Percentiles rank a stretch among this genome's conserved stretches.
Evolutionary conservation across 2,329 filamentous ascomycete genomes (phyloP).

Genomic region (Exophiala dermatitidis): DNA sequence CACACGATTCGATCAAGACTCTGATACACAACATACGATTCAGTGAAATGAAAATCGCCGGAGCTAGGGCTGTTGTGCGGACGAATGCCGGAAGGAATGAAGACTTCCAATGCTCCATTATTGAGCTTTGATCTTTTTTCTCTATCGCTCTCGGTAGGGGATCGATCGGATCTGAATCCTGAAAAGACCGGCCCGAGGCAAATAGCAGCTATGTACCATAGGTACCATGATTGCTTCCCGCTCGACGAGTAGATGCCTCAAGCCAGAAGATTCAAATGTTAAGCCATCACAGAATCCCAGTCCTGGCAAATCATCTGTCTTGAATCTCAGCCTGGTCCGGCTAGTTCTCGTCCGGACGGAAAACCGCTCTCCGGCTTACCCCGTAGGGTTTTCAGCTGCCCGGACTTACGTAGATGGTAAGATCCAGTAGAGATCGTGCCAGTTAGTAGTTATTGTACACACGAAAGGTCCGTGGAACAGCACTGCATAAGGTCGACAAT

Average conservation of each 20-base stretch:
- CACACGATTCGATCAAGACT: background rate
- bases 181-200: background rate
- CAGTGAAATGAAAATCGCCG: background rate
- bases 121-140: too few relatives aligned
- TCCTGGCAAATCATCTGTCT: background rate
- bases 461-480: too few relatives aligned
- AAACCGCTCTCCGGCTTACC: background rate
- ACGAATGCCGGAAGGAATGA: background rate
- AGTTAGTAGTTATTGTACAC: too few relatives aligned
- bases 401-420: too few relatives aligned
- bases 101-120: background rate
- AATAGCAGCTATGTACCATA: background rate
- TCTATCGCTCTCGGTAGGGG: too few relatives aligned
- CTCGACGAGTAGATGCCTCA: background rate
- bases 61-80: background rate
- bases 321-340: constrained; percentile 17
- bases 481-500: too few relatives aligned
- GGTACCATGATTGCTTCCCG: background rate
- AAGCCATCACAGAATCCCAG: too few relatives aligned
- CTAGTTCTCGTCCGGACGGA: constrained; percentile 11
- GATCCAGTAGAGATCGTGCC: too few relatives aligned
- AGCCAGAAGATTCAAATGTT: too few relatives aligned
- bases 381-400: background rate
- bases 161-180: background rate
- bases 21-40: too few relatives aligned